These are phyloP conservation scores for Ophiostoma piceae DNA, from an alignment of 2,329 filamentous ascomycete species.

Conservation along the genomic window DNA sequence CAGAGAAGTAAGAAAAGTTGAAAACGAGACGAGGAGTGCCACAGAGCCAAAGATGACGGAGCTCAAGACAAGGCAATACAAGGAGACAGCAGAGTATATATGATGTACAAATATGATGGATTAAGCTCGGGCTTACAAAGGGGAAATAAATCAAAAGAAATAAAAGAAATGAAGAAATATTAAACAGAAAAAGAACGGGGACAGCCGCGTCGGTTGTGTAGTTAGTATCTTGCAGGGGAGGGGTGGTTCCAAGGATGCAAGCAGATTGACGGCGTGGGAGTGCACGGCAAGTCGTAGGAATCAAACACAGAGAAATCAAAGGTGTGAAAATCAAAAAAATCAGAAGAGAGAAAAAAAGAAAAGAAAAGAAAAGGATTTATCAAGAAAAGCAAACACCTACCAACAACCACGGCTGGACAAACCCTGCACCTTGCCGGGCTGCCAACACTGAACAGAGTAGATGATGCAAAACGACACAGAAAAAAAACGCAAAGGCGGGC, in stretches of 20 bases:
- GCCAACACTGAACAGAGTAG: background rate
- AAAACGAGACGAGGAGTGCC: background rate
- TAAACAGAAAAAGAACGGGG: background rate
- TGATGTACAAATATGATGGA: background rate
- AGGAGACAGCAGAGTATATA: background rate
- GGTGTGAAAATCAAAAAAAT: background rate
- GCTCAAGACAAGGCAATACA: background rate
- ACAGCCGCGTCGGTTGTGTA: slow-evolving; percentile 7
- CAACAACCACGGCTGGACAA: background rate
- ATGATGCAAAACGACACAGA: background rate
- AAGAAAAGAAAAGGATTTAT: background rate
- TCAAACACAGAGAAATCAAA: background rate
- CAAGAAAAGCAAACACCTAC: background rate
- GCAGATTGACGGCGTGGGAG: background rate
- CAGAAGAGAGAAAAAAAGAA: background rate
- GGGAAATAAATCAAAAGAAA: background rate
- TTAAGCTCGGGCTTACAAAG: background rate
- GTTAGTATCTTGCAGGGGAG: background rate
- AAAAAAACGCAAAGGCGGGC: background rate
- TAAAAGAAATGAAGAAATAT: background rate
- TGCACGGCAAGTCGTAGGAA: background rate
- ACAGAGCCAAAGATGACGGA: background rate
- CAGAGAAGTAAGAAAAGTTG: background rate
- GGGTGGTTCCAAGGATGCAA: background rate
- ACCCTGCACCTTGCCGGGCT: background rate